Evolutionary conservation across 192 early-diverging fungal genomes (phyloP), one percentile per base, ranked within the genome.

Genomic region (Entomortierella chlamydospora): DNA sequence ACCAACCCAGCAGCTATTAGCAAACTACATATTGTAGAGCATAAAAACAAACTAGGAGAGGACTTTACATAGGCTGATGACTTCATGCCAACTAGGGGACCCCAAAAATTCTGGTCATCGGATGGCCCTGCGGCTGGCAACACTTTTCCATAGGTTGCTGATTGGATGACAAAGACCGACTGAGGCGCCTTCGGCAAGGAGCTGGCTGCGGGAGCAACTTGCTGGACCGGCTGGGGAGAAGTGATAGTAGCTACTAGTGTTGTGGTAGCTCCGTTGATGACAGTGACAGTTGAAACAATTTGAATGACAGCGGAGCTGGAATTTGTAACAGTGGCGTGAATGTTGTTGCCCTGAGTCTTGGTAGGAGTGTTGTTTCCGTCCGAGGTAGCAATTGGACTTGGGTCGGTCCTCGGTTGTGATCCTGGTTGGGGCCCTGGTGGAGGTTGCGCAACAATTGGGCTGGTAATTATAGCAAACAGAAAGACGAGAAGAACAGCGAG

Each of bases 41-140:
- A 51, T 51, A 51, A 23, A 51, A 17, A 51, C 23, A 17, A 51
- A n/a, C 8, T 22, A 22, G 8, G n/a, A 17, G 50, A 51, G n/a
- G 20, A 11, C 50, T 51, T 4, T 61, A 29, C 33, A 10, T 15
- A 17, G 12, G 34, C 22, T 41, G 66, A 39, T 13, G 57, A 71
- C 7, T 17, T 39, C 0, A 18, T 31, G 4, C n/a, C 59, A 18
- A 34, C 33, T 10, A 25, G 37, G 4, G 22, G 73, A 26, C 70
- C 74, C 74, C 74, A 70, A 50, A 70, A 70, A 33, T 70, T 70
- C 25, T 59, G 55, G 29, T 70, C 74, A 31, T 78, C 56, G 15
- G 25, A 34, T 0, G 74, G 67, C 33, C 61, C 66, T 28, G 66
- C 74, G 1, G 74, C 74, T 5, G 74, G 74, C n/a, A 78, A 29